phyloP scores from a whole-genome alignment of 352 stramenopile genomes.

The Bremia lactucae region DNA sequence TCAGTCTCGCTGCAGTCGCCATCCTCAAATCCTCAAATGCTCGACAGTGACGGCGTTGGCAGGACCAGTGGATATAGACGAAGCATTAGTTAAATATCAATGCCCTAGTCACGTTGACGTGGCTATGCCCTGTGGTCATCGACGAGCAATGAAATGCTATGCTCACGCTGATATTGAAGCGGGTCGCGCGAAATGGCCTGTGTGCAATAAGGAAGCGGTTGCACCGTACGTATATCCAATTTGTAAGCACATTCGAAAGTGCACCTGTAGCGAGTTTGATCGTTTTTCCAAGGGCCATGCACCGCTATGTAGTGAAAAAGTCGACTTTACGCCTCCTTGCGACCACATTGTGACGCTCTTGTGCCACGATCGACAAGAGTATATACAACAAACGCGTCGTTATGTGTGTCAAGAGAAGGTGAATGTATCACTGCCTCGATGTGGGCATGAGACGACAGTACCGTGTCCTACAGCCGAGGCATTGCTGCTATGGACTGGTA shows the following conservation, averaged over 20 bases:
- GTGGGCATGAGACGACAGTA: slow-evolving; percentile 41
- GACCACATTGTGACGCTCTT: slow-evolving; percentile 47
- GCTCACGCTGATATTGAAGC: slow-evolving; percentile 31
- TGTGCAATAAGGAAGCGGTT: slow-evolving; percentile 46
- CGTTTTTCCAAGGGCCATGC: slow-evolving; percentile 27
- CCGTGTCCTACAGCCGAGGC: slow-evolving; percentile 34
- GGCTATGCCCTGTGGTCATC: slow-evolving; percentile 54
- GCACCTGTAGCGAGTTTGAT: slow-evolving; percentile 57
- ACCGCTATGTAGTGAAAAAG: slow-evolving; percentile 39
- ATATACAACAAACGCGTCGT: slow-evolving; percentile 9
- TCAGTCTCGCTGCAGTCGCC: slow-evolving; percentile 51
- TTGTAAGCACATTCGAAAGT: slow-evolving; percentile 59
- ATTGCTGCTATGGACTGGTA: slow-evolving; percentile 42
- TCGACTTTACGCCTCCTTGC: slow-evolving; percentile 56
- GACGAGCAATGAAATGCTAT: slow-evolving; percentile 39
- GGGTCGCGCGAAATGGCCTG: slow-evolving; percentile 24
- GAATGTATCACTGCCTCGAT: slow-evolving; percentile 42
- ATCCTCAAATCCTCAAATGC: slow-evolving; percentile 44
- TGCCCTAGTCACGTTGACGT: slow-evolving; percentile 48
- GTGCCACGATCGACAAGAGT: slow-evolving; percentile 44
- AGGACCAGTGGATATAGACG: slow-evolving; percentile 15
- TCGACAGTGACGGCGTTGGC: slow-evolving; percentile 25
- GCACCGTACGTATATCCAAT: slow-evolving; percentile 53
- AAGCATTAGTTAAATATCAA: slow-evolving; percentile 39
- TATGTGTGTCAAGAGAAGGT: slow-evolving; percentile 55